Base-by-base conservation (phyloP, 225 moss, liverwort and hornwort genomes). In the Pseudoscleropodium purum region DNA sequence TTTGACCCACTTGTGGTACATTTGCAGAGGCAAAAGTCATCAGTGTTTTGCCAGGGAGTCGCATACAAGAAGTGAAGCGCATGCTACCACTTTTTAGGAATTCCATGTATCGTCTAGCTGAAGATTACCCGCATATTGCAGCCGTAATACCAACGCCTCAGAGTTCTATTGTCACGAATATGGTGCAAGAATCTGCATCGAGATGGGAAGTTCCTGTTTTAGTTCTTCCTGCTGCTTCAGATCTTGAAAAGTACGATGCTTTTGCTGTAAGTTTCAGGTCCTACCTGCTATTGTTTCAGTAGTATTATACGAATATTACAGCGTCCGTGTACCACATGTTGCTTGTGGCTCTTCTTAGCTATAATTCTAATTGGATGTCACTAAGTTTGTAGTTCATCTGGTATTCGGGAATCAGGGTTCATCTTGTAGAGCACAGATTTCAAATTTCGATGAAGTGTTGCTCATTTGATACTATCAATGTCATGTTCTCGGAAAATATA, bases 21-120 rank as follows among this genome's bases (percentile, higher is more conserved):
- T 68, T 81, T 89, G 89, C 94, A 99, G 97, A 89, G 74, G 86
- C 94, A 73, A 96, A 92, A 81, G 91, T 99, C 82, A 83, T 99
- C 5, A 97, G 95, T 89, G 95, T 99, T 57, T 87, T 99, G 90
- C 99, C 97, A 39, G 97, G 99, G 88, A 99, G 99, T 91, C 95
- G 99, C 79, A n/a, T 89, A 76, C 99, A 99, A 93, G 99, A 99
- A 95, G 97, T 99, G 83, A 92, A 91, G 91, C 95, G 97, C 77
- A 99, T 99, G 99, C 94, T 99, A 81, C 97, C 99, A 81, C 92
- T 97, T 69, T 99, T 96, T 86, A 88, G 94, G 90, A 91, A 88
- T 85, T 93, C 96, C 76, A 89, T 99, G 81, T 85, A 91, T 88
- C 92, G 91, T 81, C 88, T 99, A 89, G 90, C 93, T 36, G 92